Evolutionary conservation across 345 rosid species (phyloP).

Genomic region (Euphorbia lathyris): DNA sequence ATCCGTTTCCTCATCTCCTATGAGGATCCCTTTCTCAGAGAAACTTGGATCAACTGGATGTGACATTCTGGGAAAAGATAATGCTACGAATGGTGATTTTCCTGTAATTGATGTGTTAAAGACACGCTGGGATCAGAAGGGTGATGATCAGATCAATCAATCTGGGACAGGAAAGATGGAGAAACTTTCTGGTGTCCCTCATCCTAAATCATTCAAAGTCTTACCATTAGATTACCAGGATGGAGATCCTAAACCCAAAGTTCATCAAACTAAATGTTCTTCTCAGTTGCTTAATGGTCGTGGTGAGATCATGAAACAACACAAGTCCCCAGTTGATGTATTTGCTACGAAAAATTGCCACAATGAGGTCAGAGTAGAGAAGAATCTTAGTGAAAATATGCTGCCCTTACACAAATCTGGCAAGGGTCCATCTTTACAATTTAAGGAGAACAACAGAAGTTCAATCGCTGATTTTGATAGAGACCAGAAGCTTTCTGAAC

Average conservation of each 20-base stretch:
- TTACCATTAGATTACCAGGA: constrained; percentile 5
- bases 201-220: constrained; percentile 17
- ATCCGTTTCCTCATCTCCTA: constrained; percentile 52
- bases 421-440: constrained; percentile 12
- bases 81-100: constrained; percentile 23
- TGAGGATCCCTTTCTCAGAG: constrained; percentile 27
- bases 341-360: constrained; percentile 11
- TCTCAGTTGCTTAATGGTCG: constrained; percentile 16
- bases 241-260: constrained; percentile 10
- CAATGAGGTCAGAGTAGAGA: constrained; percentile 18
- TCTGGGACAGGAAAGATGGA: constrained; percentile 20
- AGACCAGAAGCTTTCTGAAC: constrained; percentile 23
- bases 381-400: constrained; percentile 12
- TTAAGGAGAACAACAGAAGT: constrained; percentile 24
- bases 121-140: constrained; percentile 34
- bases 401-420: constrained; percentile 18
- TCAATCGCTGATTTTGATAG: constrained; percentile 20
- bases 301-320: constrained; percentile 17
- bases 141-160: constrained; percentile 19
- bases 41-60: constrained; percentile 30
- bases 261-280: constrained; percentile 18
- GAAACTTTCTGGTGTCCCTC: constrained; percentile 22
- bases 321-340: constrained; percentile 7
- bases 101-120: constrained; percentile 23
- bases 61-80: constrained; percentile 27